These are phyloP conservation scores for Cyclocybe cylindracea DNA, from an alignment of 768 basidiomycete species.

Conservation along the genomic window DNA sequence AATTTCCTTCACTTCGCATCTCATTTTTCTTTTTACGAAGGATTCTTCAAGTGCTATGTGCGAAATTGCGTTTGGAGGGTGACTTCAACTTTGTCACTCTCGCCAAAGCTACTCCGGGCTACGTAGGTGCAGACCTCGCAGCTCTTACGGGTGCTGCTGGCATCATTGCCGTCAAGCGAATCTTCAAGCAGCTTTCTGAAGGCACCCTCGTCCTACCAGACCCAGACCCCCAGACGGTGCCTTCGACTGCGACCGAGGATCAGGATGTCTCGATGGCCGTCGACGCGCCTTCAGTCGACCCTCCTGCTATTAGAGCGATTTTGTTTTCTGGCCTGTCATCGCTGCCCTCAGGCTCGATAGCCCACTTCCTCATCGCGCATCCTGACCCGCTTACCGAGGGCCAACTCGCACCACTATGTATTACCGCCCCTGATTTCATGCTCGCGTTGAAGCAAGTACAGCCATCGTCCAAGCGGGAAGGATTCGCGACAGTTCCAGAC, in stretches of 20 bases:
- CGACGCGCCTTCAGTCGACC: constrained; percentile 26
- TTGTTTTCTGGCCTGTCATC: constrained; percentile 31
- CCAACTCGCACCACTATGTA: constrained; percentile 80
- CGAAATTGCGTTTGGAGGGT: constrained; percentile 82
- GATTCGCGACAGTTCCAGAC: constrained; percentile 95
- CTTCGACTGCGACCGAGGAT: constrained; percentile 15
- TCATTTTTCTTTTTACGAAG: constrained; percentile 39
- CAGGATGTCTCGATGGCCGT: constrained; percentile 46
- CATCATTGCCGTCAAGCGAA: constrained; percentile 94
- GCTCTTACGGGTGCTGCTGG: constrained; percentile 93
- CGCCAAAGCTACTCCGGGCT: constrained; percentile 94
- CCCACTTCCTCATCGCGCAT: constrained; percentile 86
- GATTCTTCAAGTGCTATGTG: constrained; percentile 83
- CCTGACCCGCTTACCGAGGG: constrained; percentile 75
- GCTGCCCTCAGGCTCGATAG: constrained; percentile 63
- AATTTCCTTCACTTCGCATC: not conserved
- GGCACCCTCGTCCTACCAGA: constrained; percentile 61
- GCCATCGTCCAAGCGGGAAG: constrained; percentile 96
- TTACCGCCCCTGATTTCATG: constrained; percentile 80
- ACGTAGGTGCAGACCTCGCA: constrained; percentile 93
- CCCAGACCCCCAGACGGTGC: constrained; percentile 14
- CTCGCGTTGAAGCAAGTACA: constrained; percentile 87
- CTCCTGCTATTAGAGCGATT: constrained; percentile 10
- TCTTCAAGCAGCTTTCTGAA: constrained; percentile 80
- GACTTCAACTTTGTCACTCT: constrained; percentile 85